Conservation (phyloP, 2,329 filamentous ascomycete species). For the Dissoconium aciculare region DNA sequence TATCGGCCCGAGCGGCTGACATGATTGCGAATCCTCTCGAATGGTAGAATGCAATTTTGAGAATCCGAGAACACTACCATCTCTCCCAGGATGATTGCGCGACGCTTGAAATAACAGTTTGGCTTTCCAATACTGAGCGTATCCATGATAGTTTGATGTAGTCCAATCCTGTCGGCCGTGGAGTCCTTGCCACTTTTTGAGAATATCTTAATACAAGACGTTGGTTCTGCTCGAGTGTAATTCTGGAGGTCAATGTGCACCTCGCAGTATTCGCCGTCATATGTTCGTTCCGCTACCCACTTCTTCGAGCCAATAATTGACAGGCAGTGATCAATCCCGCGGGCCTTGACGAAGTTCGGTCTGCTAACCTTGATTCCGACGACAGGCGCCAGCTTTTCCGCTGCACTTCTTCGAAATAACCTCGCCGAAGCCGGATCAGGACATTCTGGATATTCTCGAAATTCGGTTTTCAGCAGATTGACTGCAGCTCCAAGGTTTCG, state of each 20-base stretch:
- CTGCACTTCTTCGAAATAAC: constrained; percentile 25
- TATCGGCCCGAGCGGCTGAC: constrained; percentile 57
- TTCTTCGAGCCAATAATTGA: constrained; percentile 41
- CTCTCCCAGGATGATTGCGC: constrained; percentile 73
- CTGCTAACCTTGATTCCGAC: constrained; percentile 34
- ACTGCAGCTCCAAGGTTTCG: constrained; percentile 51
- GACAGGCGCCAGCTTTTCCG: constrained; percentile 17
- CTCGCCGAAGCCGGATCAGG: constrained; percentile 23
- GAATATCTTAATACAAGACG: constrained; percentile 57
- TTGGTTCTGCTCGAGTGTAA: constrained; percentile 7
- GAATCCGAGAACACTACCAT: constrained; percentile 61
- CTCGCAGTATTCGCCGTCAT: constrained; percentile 79
- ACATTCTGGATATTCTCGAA: constrained; percentile 25
- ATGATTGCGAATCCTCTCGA: constrained; percentile 71
- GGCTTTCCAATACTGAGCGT: constrained; percentile 47
- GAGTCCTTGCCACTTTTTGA: constrained; percentile 89
- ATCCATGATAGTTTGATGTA: constrained; percentile 50
- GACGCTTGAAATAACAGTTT: constrained; percentile 43
- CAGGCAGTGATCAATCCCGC: constrained; percentile 55
- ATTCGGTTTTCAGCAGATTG: constrained; percentile 34
- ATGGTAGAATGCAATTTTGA: constrained; percentile 51
- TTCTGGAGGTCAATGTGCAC: constrained; percentile 60
- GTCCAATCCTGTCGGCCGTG: constrained; percentile 49
- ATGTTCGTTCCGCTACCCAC: constrained; percentile 66
- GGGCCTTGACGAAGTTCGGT: constrained; percentile 31